phyloP scores from a whole-genome alignment of 345 rosid species.

The Firmiana major region DNA sequence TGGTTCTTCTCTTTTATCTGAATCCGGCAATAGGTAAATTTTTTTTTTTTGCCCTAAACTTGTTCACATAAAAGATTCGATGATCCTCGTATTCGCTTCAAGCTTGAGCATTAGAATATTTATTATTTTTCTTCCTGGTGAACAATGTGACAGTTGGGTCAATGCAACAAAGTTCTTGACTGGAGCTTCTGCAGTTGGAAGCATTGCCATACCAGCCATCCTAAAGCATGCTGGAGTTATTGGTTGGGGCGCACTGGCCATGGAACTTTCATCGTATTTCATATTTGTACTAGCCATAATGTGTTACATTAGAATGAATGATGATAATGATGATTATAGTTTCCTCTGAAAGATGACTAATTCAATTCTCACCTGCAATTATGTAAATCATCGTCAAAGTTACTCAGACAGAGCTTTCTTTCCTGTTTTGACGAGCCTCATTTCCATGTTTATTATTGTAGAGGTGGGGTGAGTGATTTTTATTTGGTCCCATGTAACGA shows the following conservation, averaged over 20 bases:
- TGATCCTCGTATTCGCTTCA: not conserved
- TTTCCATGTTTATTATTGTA: not conserved
- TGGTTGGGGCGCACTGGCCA: conserved; percentile 86
- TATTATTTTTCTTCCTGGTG: not conserved
- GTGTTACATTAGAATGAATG: conserved; percentile 51
- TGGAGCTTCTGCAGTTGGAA: conserved; percentile 87
- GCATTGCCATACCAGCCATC: conserved; percentile 88
- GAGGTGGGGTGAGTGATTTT: not conserved
- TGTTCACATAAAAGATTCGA: not conserved
- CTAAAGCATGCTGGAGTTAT: conserved; percentile 88
- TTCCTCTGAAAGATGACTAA: conserved; percentile 30
- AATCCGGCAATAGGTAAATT: conserved; percentile 64
- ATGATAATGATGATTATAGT: conserved; percentile 46
- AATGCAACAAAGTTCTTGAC: conserved; percentile 88
- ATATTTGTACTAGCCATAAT: conserved; percentile 73
- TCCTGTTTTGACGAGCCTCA: not conserved
- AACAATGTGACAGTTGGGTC: conserved; percentile 59
- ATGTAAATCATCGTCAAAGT: not conserved
- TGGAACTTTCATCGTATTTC: conserved; percentile 80
- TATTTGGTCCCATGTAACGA: conserved; percentile 5
- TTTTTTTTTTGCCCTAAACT: not conserved
- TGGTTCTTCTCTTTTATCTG: conserved; percentile 49
- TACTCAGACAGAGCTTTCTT: not conserved
- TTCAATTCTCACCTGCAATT: not conserved
- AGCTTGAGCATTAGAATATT: not conserved